Conservation (phyloP, 805 yeast genomes). For the Spathaspora passalidarum region DNA sequence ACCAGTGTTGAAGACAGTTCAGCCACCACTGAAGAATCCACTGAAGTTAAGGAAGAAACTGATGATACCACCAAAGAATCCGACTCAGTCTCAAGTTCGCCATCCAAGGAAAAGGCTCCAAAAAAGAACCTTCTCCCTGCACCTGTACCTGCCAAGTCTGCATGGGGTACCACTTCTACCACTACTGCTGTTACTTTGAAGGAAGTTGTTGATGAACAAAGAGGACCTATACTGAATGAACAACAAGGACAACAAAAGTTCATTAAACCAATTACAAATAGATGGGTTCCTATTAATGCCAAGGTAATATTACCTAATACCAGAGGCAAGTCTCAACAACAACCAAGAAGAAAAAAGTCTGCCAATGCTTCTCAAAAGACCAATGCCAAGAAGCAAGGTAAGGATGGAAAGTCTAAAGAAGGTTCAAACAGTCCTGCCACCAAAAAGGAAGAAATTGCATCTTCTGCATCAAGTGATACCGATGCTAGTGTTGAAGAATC, state of each 20-base stretch:
- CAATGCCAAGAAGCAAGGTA: constrained; percentile 8
- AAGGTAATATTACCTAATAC: constrained; percentile 39
- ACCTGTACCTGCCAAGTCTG: constrained; percentile 43
- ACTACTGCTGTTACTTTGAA: constrained; percentile 10
- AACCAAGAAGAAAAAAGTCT: constrained; percentile 26
- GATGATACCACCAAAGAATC: constrained; percentile 5
- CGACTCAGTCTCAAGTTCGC: not conserved
- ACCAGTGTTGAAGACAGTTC: constrained; percentile 3
- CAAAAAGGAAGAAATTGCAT: not conserved
- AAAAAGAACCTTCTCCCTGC: constrained; percentile 41
- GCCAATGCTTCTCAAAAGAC: constrained; percentile 5
- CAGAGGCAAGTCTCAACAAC: constrained; percentile 22
- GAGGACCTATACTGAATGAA: constrained; percentile 43
- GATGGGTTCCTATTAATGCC: constrained; percentile 45
- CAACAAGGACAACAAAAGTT: constrained; percentile 26
- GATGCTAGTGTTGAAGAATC: constrained; percentile 2
- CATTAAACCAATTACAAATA: constrained; percentile 39
- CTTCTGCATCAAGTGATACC: constrained; percentile 4
- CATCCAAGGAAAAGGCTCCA: constrained; percentile 10
- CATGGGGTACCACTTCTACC: constrained; percentile 33
- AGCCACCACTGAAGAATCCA: constrained; percentile 3
- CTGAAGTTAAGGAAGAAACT: not conserved
- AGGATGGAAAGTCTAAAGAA: not conserved
- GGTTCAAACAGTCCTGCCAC: constrained; percentile 3
- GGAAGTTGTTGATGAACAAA: constrained; percentile 33